Percentiles rank a stretch among this genome's conserved stretches.
Evolutionary conservation across 208 protist species (phyloP).

Genomic region (Borovskyia barvae): DNA sequence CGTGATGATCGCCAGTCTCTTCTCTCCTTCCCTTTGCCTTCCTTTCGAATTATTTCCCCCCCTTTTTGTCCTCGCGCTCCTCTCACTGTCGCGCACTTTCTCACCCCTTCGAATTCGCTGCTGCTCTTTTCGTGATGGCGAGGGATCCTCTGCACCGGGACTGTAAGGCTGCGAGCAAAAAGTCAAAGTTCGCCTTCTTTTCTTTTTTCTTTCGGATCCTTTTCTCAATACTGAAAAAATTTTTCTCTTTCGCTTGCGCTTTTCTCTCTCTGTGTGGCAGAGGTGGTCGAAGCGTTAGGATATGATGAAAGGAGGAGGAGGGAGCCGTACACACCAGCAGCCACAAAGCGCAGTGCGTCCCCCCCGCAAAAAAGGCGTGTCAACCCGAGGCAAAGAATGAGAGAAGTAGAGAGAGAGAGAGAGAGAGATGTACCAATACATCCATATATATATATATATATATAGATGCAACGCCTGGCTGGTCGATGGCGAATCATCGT

Average conservation of each 20-base stretch:
- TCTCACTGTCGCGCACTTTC: too few relatives aligned
- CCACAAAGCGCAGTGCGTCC: not conserved
- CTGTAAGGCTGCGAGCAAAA: slow-evolving; percentile 6
- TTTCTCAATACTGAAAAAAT: not conserved
- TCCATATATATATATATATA: slow-evolving; percentile 7
- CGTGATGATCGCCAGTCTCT: too few relatives aligned
- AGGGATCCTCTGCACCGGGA: too few relatives aligned
- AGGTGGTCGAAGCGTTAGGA: too few relatives aligned
- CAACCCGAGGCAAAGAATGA: slow-evolving; percentile 2
- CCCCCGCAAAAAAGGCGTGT: not conserved
- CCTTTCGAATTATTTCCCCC: too few relatives aligned
- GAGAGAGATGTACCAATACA: slow-evolving; percentile 2
- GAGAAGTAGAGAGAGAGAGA: slow-evolving; percentile 9
- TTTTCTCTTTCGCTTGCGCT: too few relatives aligned
- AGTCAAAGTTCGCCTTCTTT: slow-evolving; percentile 1
- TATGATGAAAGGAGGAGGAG: slow-evolving; percentile 9
- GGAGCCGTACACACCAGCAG: slow-evolving; percentile 1
- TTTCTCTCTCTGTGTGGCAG: not conserved
- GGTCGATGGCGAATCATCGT: too few relatives aligned
- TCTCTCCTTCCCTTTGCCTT: too few relatives aligned
- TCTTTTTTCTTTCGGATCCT: not conserved
- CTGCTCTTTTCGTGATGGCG: too few relatives aligned
- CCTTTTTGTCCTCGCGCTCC: too few relatives aligned
- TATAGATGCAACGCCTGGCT: not conserved
- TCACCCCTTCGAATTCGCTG: too few relatives aligned